phyloP scores from a whole-genome alignment of 2,329 filamentous ascomycete genomes.

The Colletotrichum abscissum region DNA sequence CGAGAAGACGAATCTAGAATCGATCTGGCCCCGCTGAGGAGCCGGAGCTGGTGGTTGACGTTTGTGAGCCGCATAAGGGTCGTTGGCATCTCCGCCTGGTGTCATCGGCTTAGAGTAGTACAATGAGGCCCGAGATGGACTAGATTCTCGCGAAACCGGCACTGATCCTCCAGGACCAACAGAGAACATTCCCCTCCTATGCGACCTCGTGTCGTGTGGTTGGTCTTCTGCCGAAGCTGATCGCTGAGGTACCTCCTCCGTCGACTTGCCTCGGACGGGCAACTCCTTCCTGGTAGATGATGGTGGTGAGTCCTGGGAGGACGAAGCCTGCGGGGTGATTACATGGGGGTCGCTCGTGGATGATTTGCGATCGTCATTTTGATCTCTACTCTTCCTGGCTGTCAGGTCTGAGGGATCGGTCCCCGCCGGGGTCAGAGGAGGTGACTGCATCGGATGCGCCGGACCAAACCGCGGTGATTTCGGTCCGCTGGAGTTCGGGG shows the following conservation, averaged over 20 bases:
- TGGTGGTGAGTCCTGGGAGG: constrained; percentile 62
- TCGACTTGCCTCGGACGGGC: constrained; percentile 55
- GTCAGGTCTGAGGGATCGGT: constrained; percentile 62
- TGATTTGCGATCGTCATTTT: constrained; percentile 44
- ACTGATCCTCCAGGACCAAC: constrained; percentile 62
- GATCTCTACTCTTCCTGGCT: constrained; percentile 44
- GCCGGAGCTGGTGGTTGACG: constrained; percentile 77
- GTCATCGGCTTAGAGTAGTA: constrained; percentile 81
- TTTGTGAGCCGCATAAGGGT: constrained; percentile 87
- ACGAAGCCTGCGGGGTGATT: constrained; percentile 77
- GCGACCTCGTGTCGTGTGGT: constrained; percentile 48
- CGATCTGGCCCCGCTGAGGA: constrained; percentile 71
- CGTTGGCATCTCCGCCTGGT: constrained; percentile 81
- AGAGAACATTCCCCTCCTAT: constrained; percentile 67
- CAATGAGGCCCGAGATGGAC: constrained; percentile 72
- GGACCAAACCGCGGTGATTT: constrained; percentile 77
- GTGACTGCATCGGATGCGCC: constrained; percentile 82
- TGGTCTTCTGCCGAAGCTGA: constrained; percentile 53
- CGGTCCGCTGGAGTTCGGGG: constrained; percentile 72
- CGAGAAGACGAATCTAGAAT: constrained; percentile 87
- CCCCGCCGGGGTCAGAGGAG: constrained; percentile 87
- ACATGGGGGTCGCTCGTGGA: constrained; percentile 55
- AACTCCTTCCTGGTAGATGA: constrained; percentile 52
- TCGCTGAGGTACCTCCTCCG: constrained; percentile 54
- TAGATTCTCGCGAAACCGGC: constrained; percentile 70